These are phyloP conservation scores for Xerophyta viscosa DNA, from an alignment of 106 monocot species.

Conservation along the genomic window DNA sequence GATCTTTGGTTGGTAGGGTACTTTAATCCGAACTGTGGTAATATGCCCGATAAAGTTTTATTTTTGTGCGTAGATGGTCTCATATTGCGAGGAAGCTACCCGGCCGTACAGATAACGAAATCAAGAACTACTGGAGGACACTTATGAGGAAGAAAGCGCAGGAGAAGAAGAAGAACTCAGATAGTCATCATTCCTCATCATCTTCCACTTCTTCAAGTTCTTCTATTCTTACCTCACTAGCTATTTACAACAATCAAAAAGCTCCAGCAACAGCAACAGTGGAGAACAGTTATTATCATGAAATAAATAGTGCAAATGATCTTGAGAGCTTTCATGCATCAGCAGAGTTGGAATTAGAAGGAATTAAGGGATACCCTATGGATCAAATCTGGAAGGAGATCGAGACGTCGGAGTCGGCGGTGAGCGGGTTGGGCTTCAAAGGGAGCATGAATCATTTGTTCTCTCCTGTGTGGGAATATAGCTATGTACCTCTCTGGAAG, in stretches of 20 bases:
- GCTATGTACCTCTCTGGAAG: too few relatives aligned
- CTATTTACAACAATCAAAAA: neutral
- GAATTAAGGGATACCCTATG: neutral
- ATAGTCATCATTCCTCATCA: neutral
- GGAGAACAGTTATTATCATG: too few relatives aligned
- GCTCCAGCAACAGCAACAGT: neutral
- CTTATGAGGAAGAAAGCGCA: conserved; percentile 38
- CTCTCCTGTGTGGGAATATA: too few relatives aligned
- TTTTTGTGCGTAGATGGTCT: conserved; percentile 34
- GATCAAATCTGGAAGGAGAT: conserved; percentile 5
- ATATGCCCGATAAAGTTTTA: too few relatives aligned
- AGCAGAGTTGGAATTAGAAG: neutral
- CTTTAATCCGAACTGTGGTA: too few relatives aligned
- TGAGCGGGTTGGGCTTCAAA: conserved; percentile 1
- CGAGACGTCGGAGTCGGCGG: neutral
- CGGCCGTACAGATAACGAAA: conserved; percentile 68
- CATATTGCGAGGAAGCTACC: conserved; percentile 53
- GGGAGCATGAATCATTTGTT: too few relatives aligned
- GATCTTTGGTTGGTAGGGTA: neutral
- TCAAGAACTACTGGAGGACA: conserved; percentile 74
- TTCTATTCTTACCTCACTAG: neutral
- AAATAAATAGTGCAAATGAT: too few relatives aligned
- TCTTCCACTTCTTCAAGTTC: neutral
- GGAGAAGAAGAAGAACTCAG: neutral
- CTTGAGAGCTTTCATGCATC: too few relatives aligned